A percentile compares a stretch with the other conserved stretches of the same genome.
Evolutionary conservation across 306 rosid species (phyloP).

Genomic region (Quercus robur): DNA sequence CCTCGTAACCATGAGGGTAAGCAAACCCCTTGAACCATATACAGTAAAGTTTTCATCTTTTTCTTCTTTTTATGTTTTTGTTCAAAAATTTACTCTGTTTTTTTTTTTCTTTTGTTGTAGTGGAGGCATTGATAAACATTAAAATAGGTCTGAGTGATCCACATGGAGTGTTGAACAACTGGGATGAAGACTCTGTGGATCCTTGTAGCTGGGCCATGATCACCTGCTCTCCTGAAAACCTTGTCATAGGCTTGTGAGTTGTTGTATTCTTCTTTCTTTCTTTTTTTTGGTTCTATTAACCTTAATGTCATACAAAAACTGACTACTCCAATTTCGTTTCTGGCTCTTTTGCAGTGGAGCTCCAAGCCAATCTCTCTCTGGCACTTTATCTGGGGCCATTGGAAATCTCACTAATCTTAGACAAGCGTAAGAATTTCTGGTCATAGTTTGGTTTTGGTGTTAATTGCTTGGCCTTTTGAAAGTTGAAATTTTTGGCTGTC

Average conservation of each 20-base stretch:
- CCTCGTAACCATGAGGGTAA: constrained; percentile 96
- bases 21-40: neutral
- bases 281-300: neutral
- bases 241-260: constrained; percentile 79
- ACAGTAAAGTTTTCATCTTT: neutral
- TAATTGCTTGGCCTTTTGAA: neutral
- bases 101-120: constrained; percentile 28
- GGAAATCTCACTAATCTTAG: constrained; percentile 82
- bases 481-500: neutral
- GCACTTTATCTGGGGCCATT: constrained; percentile 64
- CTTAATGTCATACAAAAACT: neutral
- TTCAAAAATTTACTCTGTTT: neutral
- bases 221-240: constrained; percentile 74
- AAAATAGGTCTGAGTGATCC: constrained; percentile 60
- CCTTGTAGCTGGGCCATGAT: constrained; percentile 98
- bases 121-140: constrained; percentile 72
- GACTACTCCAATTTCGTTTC: neutral
- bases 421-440: constrained; percentile 64
- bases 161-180: constrained; percentile 68
- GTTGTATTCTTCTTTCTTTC: neutral
- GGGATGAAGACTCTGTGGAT: constrained; percentile 94
- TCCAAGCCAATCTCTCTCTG: constrained; percentile 91
- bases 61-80: neutral
- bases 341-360: constrained; percentile 63
- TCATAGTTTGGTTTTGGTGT: neutral